Conservation (phyloP, 192 early-diverging fungal species). For the Podila verticillata region DNA sequence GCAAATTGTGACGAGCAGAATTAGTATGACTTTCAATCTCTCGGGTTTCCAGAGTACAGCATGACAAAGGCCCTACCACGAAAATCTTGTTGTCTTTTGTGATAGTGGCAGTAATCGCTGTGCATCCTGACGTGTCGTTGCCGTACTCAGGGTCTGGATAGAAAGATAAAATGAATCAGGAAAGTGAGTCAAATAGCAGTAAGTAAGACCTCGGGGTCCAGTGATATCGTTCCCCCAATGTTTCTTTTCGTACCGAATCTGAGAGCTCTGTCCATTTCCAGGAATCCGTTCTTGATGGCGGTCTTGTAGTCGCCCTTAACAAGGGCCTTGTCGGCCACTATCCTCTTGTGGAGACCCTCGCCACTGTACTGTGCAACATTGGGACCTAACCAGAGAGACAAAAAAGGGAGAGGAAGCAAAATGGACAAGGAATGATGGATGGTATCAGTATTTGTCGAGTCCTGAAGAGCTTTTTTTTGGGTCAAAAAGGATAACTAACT, state of each 20-base stretch:
- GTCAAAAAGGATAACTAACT: constrained; percentile 8
- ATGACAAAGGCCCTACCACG: constrained; percentile 59
- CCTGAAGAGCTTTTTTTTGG: too few species aligned
- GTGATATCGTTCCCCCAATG: too few species aligned
- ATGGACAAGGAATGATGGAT: neutral
- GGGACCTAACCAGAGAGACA: constrained; percentile 53
- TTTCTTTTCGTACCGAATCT: constrained; percentile 64
- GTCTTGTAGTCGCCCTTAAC: constrained; percentile 70
- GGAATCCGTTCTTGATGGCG: constrained; percentile 87
- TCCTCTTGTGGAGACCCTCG: constrained; percentile 75
- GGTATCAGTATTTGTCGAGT: too few species aligned
- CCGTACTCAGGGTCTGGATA: constrained; percentile 74
- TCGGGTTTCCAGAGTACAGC: too few species aligned
- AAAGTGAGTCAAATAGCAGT: too few species aligned
- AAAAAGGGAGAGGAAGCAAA: neutral
- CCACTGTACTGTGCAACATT: constrained; percentile 89
- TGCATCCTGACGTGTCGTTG: constrained; percentile 94
- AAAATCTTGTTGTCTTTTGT: constrained; percentile 83
- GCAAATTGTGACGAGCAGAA: neutral
- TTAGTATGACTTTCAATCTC: neutral
- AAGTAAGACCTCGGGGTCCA: too few species aligned
- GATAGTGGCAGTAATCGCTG: constrained; percentile 89
- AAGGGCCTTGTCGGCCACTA: constrained; percentile 73
- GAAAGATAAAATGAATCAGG: constrained; percentile 6
- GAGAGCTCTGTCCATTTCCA: constrained; percentile 82